Evolutionary conservation across 352 stramenopile species (phyloP), one percentile per base, ranked within the genome.

Genomic region (Pythium brassicae): DNA sequence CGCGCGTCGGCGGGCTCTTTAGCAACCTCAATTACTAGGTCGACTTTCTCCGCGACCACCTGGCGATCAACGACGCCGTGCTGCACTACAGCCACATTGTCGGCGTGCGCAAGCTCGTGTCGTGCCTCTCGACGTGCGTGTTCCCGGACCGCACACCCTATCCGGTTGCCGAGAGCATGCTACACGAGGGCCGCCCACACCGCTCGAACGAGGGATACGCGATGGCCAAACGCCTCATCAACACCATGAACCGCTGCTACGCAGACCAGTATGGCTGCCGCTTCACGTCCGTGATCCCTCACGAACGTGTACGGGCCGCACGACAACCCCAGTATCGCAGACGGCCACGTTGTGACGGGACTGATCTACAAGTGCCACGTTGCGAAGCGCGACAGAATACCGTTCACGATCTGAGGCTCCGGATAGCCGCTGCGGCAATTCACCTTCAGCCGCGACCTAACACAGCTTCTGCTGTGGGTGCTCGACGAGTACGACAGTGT

Each of bases 301-400:
- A 99, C 97, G 49, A 99, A 99, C 72, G 98, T 99, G 65, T 99
- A 99, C 71, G 97, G 97, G 20, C 96, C 96, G 11, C 71, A 98
- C 64, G 97, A 99, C 74, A 99, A 99, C 72, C 99, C 98, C 75
- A 95, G 84, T 67, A 92, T 99, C 57, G 67, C 98, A 56, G 89
- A 97, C 59, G 96, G 97, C 54, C 97, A 99, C 59, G 97, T 99
- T 32, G 96, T 99, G 65, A 97, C 97, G 0, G 96, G 96, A 19
- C 82, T 99, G 9, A 98, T 99, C 63, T 96, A 99, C 75, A 99
- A 99, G 66, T 99, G 94, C 65, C 98, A 98, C 69, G 53, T 98
- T 22, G 97, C 97, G 43, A 99, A 99, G 68, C 69, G 89, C 50
- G 66, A 94, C 22, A 55, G 66, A 15, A 88, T 80, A 14, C 78